Conservation (phyloP, 768 basidiomycete species). For the Boletus reticuloceps region DNA sequence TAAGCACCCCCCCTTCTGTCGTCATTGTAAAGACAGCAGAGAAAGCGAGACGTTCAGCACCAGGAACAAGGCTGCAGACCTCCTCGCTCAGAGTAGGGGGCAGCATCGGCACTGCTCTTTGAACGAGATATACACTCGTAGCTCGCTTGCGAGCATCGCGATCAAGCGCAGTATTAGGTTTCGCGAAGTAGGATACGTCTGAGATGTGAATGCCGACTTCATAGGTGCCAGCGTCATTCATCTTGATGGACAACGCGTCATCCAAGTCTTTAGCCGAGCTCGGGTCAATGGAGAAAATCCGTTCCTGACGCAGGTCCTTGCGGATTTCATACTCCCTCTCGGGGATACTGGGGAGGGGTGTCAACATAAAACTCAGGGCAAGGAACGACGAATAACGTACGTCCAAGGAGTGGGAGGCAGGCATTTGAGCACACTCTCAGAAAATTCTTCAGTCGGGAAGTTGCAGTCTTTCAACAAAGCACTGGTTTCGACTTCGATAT, state of each 20-base stretch:
- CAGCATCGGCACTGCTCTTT: conserved; percentile 95
- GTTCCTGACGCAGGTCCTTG: conserved; percentile 80
- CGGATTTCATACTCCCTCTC: conserved; percentile 86
- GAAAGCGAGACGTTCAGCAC: conserved; percentile 88
- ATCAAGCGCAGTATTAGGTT: conserved; percentile 94
- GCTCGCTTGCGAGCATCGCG: conserved; percentile 97
- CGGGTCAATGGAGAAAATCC: conserved; percentile 94
- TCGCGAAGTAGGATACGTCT: conserved; percentile 94
- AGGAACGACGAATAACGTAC: conserved; percentile 40
- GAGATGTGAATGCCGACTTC: conserved; percentile 95
- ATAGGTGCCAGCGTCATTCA: conserved; percentile 88
- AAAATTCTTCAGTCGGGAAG: conserved; percentile 97
- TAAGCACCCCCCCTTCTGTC: conserved; percentile 73
- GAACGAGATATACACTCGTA: conserved; percentile 95
- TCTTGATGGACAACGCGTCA: conserved; percentile 88
- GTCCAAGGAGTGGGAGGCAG: conserved; percentile 94
- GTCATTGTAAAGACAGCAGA: conserved; percentile 86
- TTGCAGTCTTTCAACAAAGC: conserved; percentile 98
- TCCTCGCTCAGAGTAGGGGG: conserved; percentile 92
- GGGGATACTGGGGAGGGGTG: conserved; percentile 56
- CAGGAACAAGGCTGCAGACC: conserved; percentile 87
- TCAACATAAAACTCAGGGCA: conserved; percentile 6
- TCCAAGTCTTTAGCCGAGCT: conserved; percentile 88
- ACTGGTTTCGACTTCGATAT: conserved; percentile 96
- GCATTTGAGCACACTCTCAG: conserved; percentile 92